Conservation (phyloP, 345 rosid genomes). For the Theobroma cacao region DNA sequence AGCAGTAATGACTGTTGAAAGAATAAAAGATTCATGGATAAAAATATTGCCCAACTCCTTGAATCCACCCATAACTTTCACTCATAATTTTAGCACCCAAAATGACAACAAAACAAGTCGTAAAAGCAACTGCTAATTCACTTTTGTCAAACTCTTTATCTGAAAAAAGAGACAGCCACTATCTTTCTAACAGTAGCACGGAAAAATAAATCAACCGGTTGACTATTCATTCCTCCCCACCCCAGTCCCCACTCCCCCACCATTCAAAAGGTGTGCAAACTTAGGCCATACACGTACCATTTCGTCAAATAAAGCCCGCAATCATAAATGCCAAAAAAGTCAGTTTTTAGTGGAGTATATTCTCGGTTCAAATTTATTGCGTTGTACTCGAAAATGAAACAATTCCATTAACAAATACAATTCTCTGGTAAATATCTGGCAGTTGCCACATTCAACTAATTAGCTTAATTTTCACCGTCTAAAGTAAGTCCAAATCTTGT, state of each 20-base stretch:
- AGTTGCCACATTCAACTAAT: too few relatives aligned
- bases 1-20: neutral
- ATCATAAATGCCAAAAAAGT: neutral
- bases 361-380: neutral
- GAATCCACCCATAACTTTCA: neutral
- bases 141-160: neutral
- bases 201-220: neutral
- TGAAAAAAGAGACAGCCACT: neutral
- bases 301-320: neutral
- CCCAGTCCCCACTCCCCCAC: neutral
- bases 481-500: neutral
- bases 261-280: constrained; percentile 3
- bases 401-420: neutral
- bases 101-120: neutral
- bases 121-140: neutral
- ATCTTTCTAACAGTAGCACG: neutral
- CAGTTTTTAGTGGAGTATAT: neutral
- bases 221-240: neutral
- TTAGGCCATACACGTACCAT: neutral
- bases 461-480: neutral
- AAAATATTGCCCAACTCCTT: neutral
- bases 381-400: neutral
- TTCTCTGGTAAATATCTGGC: neutral
- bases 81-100: neutral
- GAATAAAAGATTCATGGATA: neutral